Evolutionary conservation across 345 rosid species (phyloP), one percentile per base, ranked within the genome.

Genomic region (Eucalyptus sp.): DNA sequence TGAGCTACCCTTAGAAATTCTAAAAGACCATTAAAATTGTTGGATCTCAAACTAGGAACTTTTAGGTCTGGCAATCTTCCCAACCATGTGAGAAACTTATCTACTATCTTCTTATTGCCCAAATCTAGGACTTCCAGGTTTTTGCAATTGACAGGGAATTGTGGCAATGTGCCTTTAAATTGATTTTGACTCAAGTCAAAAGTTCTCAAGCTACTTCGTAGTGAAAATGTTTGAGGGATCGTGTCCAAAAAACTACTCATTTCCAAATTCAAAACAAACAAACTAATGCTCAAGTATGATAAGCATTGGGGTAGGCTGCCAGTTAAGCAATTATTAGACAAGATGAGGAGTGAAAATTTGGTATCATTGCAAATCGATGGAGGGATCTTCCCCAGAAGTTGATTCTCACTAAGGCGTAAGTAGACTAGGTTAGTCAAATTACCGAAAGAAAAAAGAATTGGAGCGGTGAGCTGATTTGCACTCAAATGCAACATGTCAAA

Each of bases 391-490:
- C 93, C 93, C 1, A 91, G 88, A 13, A 93, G 83, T n/a, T 66
- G 76, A 86, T 93, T 93, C 33, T 87, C 10, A 3, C 89, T 89
- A 54, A 92, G 86, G 17, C 90, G 43, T 27, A 91, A 84, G 48
- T 91, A 89, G 20, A 86, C 51, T 25, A 93, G 86, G 86, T 89
- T 91, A 5, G 92, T 91, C 89, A 92, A 91, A 85, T 89, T 93
- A 41, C 87, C 76, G 89, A 93, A 86, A 87, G 87, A 79, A 44
- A 89, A 31, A 4, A 91, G 89, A 10, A 91, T 83, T n/a, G 84
- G 54, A 49, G 93, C 93, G 15, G 56, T 88, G 44, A 93, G 87
- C 3, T n/a, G 29, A 86, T 92, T 93, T 37, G 37, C 37, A 37
- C 37, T 3, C 37, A 37, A 37, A 37, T 37, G 37, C 37, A 37